These are phyloP conservation scores for Tolypocladium inflatum DNA, from an alignment of 2,329 filamentous ascomycete species.

Conservation along the genomic window DNA sequence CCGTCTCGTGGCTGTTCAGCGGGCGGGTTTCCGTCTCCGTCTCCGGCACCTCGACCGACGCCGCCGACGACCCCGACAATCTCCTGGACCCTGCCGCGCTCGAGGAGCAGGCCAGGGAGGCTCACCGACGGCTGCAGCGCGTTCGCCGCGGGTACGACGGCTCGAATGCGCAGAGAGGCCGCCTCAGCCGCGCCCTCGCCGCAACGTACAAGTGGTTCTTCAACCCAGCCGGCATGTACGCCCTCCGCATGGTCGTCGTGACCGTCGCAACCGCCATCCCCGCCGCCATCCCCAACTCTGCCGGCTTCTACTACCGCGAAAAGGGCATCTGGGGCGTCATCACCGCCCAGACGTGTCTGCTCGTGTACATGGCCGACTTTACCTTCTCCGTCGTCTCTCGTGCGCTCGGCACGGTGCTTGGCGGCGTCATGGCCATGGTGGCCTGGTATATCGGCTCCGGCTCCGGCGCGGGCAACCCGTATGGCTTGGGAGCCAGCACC, in stretches of 20 bases:
- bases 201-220: slow-evolving; percentile 29
- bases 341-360: slow-evolving; percentile 36
- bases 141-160: slow-evolving; percentile 19
- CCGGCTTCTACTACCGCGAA: slow-evolving; percentile 41
- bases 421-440: slow-evolving; percentile 34
- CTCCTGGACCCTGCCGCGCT: slow-evolving; percentile 14
- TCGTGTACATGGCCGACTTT: slow-evolving; percentile 42
- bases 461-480: slow-evolving; percentile 35
- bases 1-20: slow-evolving; percentile 26
- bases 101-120: slow-evolving; percentile 22
- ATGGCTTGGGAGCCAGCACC: slow-evolving; percentile 36
- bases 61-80: slow-evolving; percentile 10
- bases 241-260: slow-evolving; percentile 35
- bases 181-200: slow-evolving; percentile 14
- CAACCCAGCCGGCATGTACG: slow-evolving; percentile 33
- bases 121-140: slow-evolving; percentile 22
- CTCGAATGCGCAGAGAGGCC: slow-evolving; percentile 6
- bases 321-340: slow-evolving; percentile 44
- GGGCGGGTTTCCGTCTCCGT: slow-evolving; percentile 10
- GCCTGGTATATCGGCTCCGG: slow-evolving; percentile 44
- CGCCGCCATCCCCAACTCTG: slow-evolving; percentile 27
- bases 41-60: slow-evolving; percentile 7
- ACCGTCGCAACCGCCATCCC: slow-evolving; percentile 34
- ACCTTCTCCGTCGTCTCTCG: slow-evolving; percentile 33
- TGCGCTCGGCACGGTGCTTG: slow-evolving; percentile 32